Conservation (phyloP, 2,329 filamentous ascomycete genomes). For the Chlorencoelia australis region DNA sequence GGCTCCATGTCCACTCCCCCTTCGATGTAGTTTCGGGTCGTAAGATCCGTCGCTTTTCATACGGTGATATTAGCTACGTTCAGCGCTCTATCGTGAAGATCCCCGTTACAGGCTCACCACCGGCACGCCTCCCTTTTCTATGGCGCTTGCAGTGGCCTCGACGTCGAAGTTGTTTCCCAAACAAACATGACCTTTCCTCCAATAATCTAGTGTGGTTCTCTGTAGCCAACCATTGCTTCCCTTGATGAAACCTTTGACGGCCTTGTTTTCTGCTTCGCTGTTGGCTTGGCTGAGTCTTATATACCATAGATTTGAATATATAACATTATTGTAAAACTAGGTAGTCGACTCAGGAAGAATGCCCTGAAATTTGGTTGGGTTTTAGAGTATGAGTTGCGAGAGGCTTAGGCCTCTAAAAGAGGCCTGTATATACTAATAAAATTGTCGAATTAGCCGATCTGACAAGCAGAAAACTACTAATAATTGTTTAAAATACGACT, state of each 20-base stretch:
- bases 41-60: background rate
- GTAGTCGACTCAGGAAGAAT: no score
- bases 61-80: slow-evolving; percentile 1
- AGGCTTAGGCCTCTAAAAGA: no score
- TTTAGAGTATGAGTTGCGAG: no score
- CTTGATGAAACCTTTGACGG: slow-evolving; percentile 2
- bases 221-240: slow-evolving; percentile 1
- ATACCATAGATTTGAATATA: no score
- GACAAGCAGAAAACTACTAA: no score
- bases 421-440: no score
- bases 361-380: no score
- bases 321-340: no score
- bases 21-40: background rate
- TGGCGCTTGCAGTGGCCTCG: slow-evolving; percentile 1
- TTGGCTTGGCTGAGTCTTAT: slow-evolving; percentile 4
- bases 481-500: no score
- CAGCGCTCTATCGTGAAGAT: background rate
- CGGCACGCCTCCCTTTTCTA: slow-evolving; percentile 4
- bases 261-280: slow-evolving; percentile 2
- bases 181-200: background rate
- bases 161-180: slow-evolving; percentile 3
- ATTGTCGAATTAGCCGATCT: no score
- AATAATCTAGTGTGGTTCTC: background rate
- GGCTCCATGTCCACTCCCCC: slow-evolving; percentile 1
- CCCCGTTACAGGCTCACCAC: background rate